Evolutionary conservation across 106 monocot species (phyloP), one percentile per base, ranked within the genome.

Genomic region (Apostasia ramifera): DNA sequence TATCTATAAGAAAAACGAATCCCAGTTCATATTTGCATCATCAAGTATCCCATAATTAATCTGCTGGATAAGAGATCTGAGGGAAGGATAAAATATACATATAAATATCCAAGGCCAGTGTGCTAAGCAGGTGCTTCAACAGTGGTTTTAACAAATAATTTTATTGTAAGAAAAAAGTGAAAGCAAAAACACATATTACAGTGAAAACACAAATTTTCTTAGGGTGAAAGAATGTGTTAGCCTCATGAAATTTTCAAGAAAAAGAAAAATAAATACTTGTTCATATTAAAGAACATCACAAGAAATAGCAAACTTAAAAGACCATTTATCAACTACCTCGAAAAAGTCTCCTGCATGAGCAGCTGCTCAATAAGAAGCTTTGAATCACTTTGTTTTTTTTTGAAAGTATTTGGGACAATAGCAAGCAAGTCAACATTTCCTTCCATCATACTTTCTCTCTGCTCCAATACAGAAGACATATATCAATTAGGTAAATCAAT

Each of bases 341-440:
- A 70, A 76, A 88, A 92, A 10, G 73, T 88, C 63, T 92, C 92
- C 73, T 88, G 77, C 76, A 71, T 66, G 68, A 92, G 74, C 68
- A 92, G 53, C 40, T 88, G 72, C 69, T 85, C 74, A 60, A 92
- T 85, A 54, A 69, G 76, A 77, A 75, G 72, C 71, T 85, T 92
- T 5, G 65, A 55, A 65, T 85, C 81, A 68, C 53, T 88, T 56
- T 50, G n/a, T n/a, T n/a, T n/a, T n/a, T n/a, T n/a, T n/a, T n/a
- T n/a, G n/a, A n/a, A n/a, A n/a, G n/a, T n/a, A n/a, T n/a, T 83
- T 41, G 71, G 40, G 15, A 69, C 58, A 62, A 81, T 72, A 66
- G 81, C 79, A 26, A 46, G 63, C 11, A 68, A 42, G 41, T 53
- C 69, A 52, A 61, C 66, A 44, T 55, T 57, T 47, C 53, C 43